Evolutionary conservation across 2,329 filamentous ascomycete genomes (phyloP), one percentile per base, ranked within the genome.

Genomic region (Penicillium sp.): DNA sequence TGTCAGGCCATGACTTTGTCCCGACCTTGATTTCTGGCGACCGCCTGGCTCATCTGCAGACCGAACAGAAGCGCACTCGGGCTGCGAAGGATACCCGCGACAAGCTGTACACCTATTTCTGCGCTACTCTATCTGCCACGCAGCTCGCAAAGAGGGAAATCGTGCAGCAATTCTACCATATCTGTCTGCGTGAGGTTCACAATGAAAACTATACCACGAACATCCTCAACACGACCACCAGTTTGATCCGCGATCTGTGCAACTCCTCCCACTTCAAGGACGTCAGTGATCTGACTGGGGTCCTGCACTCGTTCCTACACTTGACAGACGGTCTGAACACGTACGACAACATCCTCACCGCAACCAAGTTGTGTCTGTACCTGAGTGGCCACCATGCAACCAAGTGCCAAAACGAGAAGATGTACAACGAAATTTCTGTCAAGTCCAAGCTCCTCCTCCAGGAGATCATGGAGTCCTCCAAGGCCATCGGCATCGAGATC

Each of bases 61-160:
- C 36, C 0, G 50, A 58, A 7, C 63, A 64, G 47, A 64, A 58
- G 17, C 59, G 62, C 10, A 43, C 46, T 35, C 51, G 43, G 1
- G 54, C 57, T n/a, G 56, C 57, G 19, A 56, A 56, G 36, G 39
- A 51, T 15, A 63, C 63, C 4, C 58, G 65, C 19, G 51, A 48
- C 31, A 58, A 62, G 41, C 39, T 69, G 13, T 60, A 68, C 41
- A 56, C 62, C 2, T 67, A 67, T 43, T 68, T 69, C 45, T 63
- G 60, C 41, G 51, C 56, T 26, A 59, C 49, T 2, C 40, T 65
- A 7, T 63, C 62, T 1, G 54, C 63, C 3, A 58, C 52, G 3
- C 33, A 45, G 7, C 44, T 53, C 2, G 30, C 56, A 2, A 52
- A 54, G 19, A 61, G 56, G 33, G 53, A 59, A 15, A 45, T 58